These are phyloP conservation scores for Petrea volubilis DNA, from an alignment of 257 asterid species.

Conservation along the genomic window DNA sequence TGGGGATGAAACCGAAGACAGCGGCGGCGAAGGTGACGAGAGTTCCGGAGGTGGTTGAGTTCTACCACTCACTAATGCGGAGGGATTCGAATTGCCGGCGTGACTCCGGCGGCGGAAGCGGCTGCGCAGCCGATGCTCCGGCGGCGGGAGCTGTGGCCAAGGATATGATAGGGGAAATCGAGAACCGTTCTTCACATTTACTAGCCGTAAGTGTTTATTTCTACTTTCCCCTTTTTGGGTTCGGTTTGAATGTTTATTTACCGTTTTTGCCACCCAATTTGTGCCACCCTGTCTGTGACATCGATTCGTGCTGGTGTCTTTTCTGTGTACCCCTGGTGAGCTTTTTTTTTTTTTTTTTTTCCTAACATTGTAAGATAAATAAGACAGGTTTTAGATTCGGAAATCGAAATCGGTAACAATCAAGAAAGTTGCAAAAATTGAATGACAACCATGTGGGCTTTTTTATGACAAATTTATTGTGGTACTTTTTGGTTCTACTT, in stretches of 20 bases:
- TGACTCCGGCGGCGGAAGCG: slow-evolving; percentile 52
- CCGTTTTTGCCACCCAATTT: slow-evolving; percentile 32
- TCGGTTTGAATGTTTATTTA: slow-evolving; percentile 22
- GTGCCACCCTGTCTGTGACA: slow-evolving; percentile 43
- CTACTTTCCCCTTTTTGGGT: neutral
- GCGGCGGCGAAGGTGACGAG: slow-evolving; percentile 64
- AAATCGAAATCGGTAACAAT: slow-evolving; percentile 28
- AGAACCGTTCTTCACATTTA: slow-evolving; percentile 94
- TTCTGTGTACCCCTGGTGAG: slow-evolving; percentile 30
- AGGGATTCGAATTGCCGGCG: slow-evolving; percentile 71
- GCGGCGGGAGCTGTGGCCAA: slow-evolving; percentile 62
- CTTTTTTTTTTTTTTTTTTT: too few species aligned
- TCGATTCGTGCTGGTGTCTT: slow-evolving; percentile 41
- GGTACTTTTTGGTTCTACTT: neutral
- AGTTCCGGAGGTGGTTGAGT: slow-evolving; percentile 93
- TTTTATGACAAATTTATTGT: slow-evolving; percentile 35
- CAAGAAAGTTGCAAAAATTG: slow-evolving; percentile 25
- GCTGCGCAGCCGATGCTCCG: slow-evolving; percentile 40
- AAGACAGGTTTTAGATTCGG: slow-evolving; percentile 57
- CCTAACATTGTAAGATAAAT: slow-evolving; percentile 45
- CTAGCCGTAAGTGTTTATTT: slow-evolving; percentile 66
- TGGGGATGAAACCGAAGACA: slow-evolving; percentile 40
- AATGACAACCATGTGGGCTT: slow-evolving; percentile 40
- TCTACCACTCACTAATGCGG: slow-evolving; percentile 93
- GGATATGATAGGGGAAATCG: slow-evolving; percentile 99